Conservation (phyloP, 2,329 filamentous ascomycete species). For the Penicillium brevicompactum region DNA sequence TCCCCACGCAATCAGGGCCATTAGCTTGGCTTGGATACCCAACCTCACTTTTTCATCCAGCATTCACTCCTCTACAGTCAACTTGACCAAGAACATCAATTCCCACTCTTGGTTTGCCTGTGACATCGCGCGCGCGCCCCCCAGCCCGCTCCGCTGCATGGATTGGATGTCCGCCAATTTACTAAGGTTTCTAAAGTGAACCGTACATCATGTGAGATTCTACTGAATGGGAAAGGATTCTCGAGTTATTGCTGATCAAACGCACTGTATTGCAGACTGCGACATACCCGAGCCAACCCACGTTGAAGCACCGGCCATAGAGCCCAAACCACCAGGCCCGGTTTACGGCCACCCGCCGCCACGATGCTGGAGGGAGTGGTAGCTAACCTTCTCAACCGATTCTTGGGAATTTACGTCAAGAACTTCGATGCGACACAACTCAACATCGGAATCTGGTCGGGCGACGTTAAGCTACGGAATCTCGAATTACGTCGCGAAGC, state of each 20-base stretch:
- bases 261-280: constrained; percentile 11
- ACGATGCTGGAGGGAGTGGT: constrained; percentile 96
- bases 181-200: constrained; percentile 25
- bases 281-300: constrained; percentile 11
- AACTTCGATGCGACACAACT: constrained; percentile 98
- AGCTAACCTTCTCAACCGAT: constrained; percentile 95
- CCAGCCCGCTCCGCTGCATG: constrained; percentile 31
- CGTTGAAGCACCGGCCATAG: constrained; percentile 15
- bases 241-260: constrained; percentile 10
- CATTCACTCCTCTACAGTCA: constrained; percentile 4
- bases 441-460: constrained; percentile 98
- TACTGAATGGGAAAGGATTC: neutral
- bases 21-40: constrained; percentile 26
- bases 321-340: constrained; percentile 59
- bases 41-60: constrained; percentile 17
- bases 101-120: constrained; percentile 21
- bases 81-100: neutral
- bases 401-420: constrained; percentile 99
- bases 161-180: constrained; percentile 19
- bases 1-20: constrained; percentile 27
- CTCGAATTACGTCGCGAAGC: constrained; percentile 92
- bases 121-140: constrained; percentile 27
- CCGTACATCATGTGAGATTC: constrained; percentile 8
- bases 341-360: constrained; percentile 67
- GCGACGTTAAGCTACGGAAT: constrained; percentile 92